Conservation (phyloP, 192 early-diverging fungal genomes). For the Rhizoclosmatium globosum region DNA sequence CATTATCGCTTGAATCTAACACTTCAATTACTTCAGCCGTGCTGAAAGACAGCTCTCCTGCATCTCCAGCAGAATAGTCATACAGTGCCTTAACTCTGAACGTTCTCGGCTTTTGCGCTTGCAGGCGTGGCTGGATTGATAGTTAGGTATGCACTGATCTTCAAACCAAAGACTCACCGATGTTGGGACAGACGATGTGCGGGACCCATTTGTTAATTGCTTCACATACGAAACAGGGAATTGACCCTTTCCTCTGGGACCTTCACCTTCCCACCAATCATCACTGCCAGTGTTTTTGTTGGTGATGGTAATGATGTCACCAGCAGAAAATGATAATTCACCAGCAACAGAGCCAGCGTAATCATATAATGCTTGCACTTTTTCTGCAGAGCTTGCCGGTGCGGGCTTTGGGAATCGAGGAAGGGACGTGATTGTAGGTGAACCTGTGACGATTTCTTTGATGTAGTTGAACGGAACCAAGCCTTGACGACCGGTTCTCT, state of each 20-base stretch:
- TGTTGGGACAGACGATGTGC: no score
- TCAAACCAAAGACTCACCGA: no score
- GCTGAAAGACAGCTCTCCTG: slow-evolving; percentile 88
- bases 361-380: slow-evolving; percentile 70
- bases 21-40: slow-evolving; percentile 89
- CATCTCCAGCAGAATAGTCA: slow-evolving; percentile 85
- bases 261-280: slow-evolving; percentile 95
- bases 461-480: slow-evolving; percentile 55
- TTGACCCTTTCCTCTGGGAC: slow-evolving; percentile 61
- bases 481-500: slow-evolving; percentile 33
- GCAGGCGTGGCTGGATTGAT: no score
- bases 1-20: slow-evolving; percentile 58
- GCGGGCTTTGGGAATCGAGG: not conserved
- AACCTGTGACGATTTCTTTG: slow-evolving; percentile 15
- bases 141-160: no score
- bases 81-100: slow-evolving; percentile 81
- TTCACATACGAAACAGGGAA: slow-evolving; percentile 97
- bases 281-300: slow-evolving; percentile 62
- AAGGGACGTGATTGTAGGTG: not conserved
- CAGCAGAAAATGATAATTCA: slow-evolving; percentile 80
- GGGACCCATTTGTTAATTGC: no score
- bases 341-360: slow-evolving; percentile 87
- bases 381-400: not conserved
- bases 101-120: not conserved
- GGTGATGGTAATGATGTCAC: slow-evolving; percentile 51